phyloP scores from a whole-genome alignment of 176 grass and related monocot genomes.

The Guadua angustifolia region DNA sequence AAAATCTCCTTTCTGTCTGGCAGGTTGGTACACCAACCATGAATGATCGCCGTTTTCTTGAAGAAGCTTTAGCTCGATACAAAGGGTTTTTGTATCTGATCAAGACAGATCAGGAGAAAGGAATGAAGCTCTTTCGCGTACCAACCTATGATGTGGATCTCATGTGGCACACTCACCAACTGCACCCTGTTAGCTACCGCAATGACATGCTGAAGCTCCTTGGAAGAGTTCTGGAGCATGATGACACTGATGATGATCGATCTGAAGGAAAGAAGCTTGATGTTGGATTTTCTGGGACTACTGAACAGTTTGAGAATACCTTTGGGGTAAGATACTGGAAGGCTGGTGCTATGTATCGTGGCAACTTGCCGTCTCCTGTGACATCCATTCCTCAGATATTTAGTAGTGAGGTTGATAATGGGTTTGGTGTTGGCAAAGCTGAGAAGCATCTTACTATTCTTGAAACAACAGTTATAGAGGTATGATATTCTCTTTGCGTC shows the following conservation, averaged over 20 bases:
- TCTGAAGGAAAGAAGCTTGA: constrained; percentile 88
- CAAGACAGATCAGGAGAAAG: constrained; percentile 78
- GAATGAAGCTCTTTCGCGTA: constrained; percentile 72
- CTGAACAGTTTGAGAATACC: constrained; percentile 68
- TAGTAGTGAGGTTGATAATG: neutral
- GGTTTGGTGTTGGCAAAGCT: constrained; percentile 12
- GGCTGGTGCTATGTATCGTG: constrained; percentile 83
- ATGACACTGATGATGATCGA: constrained; percentile 83
- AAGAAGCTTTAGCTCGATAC: constrained; percentile 84
- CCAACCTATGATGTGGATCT: constrained; percentile 90
- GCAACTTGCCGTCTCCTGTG: constrained; percentile 67
- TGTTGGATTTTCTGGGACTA: constrained; percentile 72
- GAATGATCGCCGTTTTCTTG: constrained; percentile 60
- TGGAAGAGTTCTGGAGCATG: constrained; percentile 90
- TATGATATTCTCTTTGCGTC: constrained; percentile 42
- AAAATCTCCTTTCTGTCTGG: constrained; percentile 26
- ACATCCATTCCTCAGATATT: constrained; percentile 53
- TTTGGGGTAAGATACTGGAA: constrained; percentile 92
- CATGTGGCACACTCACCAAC: constrained; percentile 92
- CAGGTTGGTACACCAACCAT: constrained; percentile 74
- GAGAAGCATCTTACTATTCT: constrained; percentile 51
- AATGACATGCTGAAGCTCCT: constrained; percentile 76
- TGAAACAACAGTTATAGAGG: constrained; percentile 58
- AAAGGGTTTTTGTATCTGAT: constrained; percentile 91
- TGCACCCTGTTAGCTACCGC: constrained; percentile 74